Base-by-base conservation (phyloP, 148 eudicot genomes). In the Dianthus caryophyllus region DNA sequence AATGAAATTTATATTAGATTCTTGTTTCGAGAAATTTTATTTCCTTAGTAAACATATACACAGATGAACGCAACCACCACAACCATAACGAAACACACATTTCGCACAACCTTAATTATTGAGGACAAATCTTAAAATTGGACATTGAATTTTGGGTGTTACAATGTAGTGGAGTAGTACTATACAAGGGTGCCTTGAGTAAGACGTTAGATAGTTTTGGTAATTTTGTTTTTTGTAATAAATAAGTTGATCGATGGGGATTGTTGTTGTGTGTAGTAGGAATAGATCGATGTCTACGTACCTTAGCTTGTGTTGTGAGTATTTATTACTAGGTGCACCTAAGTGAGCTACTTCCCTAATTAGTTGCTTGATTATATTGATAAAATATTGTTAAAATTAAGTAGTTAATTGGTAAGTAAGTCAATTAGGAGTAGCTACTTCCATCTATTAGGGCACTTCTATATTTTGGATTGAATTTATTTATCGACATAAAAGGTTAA, bases 201-300 rank as follows among this genome's bases (percentile, higher is more conserved):
- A 61, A 0, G 21, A 24, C 29, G 46, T 39, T 12, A 12, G 48
- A 47, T 61, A 39, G 25, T 38, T 61, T 20, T 38, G 15, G 65
- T 61, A 41, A 39, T 12, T 7, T 38, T 38, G 15, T 61, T 33
- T 33, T n/a, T n/a, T n/a, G n/a, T n/a, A 60, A 60, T 60, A 60
- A 61, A 61, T 61, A 61, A 69, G 54, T 69, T 46, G 24, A 47
- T 69, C 30, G 24, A 47, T 21, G 9, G 33, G 21, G 15, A 25
- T 61, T 13, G 38, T 69, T 44, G n/a, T n/a, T n/a, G n/a, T n/a
- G 62, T 12, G 29, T 13, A 70, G 59, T 61, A 48, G 48, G 58
- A 31, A 60, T 27, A 26, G 56, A 65, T 65, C 25, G 30, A 20
- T 46, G 56, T 65, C 67, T 46, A 54, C 13, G 39, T 36, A 16